Conservation (phyloP, 495 filamentous ascomycete species). For the Penicillium roqueforti region DNA sequence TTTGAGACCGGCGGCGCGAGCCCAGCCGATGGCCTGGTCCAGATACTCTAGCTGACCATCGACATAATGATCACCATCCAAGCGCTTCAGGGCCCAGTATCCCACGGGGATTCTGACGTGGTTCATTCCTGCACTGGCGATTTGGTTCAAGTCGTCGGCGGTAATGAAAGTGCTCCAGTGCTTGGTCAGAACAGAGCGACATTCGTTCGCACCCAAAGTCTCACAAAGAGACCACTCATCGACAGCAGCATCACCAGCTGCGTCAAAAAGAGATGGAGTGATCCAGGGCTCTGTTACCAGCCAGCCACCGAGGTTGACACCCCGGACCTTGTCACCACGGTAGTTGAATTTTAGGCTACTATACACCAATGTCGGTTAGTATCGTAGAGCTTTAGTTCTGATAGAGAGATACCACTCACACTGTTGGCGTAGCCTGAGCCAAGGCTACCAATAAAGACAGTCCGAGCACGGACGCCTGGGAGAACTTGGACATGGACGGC, state of each 20-base stretch:
- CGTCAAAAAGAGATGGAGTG: conserved; percentile 59
- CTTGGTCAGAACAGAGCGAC: conserved; percentile 39
- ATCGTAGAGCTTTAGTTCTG: background rate
- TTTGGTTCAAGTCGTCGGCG: conserved; percentile 61
- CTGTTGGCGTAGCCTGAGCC: conserved; percentile 30
- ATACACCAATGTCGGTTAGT: conserved; percentile 5
- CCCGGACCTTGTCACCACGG: conserved; percentile 44
- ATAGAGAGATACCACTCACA: conserved; percentile 28
- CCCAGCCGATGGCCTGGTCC: conserved; percentile 66
- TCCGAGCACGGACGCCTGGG: conserved; percentile 32
- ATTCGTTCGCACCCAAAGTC: conserved; percentile 47
- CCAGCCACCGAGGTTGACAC: conserved; percentile 59
- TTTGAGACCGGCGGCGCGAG: conserved; percentile 55
- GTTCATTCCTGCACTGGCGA: conserved; percentile 62
- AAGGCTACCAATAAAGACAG: conserved; percentile 33
- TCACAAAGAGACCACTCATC: conserved; percentile 60
- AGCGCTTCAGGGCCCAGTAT: conserved; percentile 65
- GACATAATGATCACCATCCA: conserved; percentile 64
- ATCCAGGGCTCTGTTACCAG: conserved; percentile 62
- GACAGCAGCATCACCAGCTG: conserved; percentile 45
- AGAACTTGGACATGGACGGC: conserved; percentile 27
- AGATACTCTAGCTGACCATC: conserved; percentile 66
- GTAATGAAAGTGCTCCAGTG: conserved; percentile 68
- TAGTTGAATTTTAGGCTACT: conserved; percentile 45
- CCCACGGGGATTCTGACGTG: conserved; percentile 77